Evolutionary conservation across 2,329 filamentous ascomycete genomes (phyloP), one percentile per base, ranked within the genome.

Genomic region (Nemania bipapillata): DNA sequence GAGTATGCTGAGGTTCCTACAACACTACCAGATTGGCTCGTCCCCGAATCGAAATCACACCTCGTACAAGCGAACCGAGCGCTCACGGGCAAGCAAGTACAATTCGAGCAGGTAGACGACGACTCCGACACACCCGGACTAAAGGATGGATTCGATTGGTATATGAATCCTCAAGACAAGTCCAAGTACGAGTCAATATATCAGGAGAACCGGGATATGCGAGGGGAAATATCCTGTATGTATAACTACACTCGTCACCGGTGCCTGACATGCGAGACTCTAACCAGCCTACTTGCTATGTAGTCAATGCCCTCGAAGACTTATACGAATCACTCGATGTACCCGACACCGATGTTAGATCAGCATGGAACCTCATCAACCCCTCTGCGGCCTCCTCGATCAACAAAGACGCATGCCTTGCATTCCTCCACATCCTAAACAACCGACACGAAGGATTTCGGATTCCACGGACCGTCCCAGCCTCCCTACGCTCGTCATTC

Each of bases 91-190:
- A 90, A 91, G 73, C 91, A 92, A 73, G 87, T 92, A 60, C 89
- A 92, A 74, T 97, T 98, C 79, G 94, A 97, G 80, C 87, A 89
- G 70, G 89, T 97, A 68, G 91, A 94, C 63, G 92, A 94, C 74
- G 92, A 97, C 68, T 89, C 91, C 72, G 94, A 97, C 74, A 89
- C 90, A 3, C 89, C 90, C 0, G 94, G 94, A 0, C 85, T 99
- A 70, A 97, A 97, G 80, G 94, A 97, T 81, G 95, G 95, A 12
- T 99, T 99, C 80, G 96, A 99, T 80, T 99, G 96, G 96, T 99
- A 99, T 83, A 99, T 99, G 93, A 94, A 90, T 68, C 96, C 96
- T 0, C 82, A 85, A 32, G 94, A 99, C 82, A 96, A 96, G 82
- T 79, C 89, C 72, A 98, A 97, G 81, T 99, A 99, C 83, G 94